Conservation (phyloP, 2,329 filamentous ascomycete genomes). For the Cercospora sojina region DNA sequence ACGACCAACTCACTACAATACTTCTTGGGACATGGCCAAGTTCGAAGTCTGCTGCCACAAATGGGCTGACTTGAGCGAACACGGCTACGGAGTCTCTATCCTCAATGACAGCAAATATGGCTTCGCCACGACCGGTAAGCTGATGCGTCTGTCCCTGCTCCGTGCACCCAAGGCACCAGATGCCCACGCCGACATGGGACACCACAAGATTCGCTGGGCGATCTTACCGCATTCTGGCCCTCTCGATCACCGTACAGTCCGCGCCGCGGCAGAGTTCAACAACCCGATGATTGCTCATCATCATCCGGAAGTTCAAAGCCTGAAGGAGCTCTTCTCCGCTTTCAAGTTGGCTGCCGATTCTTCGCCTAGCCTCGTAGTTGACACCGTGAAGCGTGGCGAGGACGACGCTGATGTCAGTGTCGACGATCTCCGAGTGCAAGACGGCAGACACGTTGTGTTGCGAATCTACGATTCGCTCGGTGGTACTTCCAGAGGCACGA, state of each 20-base stretch:
- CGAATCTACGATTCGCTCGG: slow-evolving; percentile 87
- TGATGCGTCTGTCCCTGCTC: slow-evolving; percentile 85
- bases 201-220: slow-evolving; percentile 81
- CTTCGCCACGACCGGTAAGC: slow-evolving; percentile 82
- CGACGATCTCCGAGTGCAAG: slow-evolving; percentile 53
- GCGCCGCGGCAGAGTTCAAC: slow-evolving; percentile 87
- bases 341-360: slow-evolving; percentile 58
- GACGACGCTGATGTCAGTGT: slow-evolving; percentile 55
- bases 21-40: slow-evolving; percentile 95
- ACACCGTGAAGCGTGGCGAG: slow-evolving; percentile 83
- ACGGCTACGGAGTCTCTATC: slow-evolving; percentile 85
- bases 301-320: slow-evolving; percentile 32
- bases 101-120: slow-evolving; percentile 96
- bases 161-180: slow-evolving; percentile 90
- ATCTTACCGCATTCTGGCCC: slow-evolving; percentile 79
- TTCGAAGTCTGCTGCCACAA: slow-evolving; percentile 97
- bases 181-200: slow-evolving; percentile 85
- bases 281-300: slow-evolving; percentile 66
- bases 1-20: slow-evolving; percentile 97
- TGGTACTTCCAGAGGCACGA: slow-evolving; percentile 70
- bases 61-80: slow-evolving; percentile 85
- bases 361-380: slow-evolving; percentile 64
- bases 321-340: slow-evolving; percentile 47
- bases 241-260: slow-evolving; percentile 71
- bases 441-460: slow-evolving; percentile 76